Evolutionary conservation across 345 rosid species (phyloP), one percentile per base, ranked within the genome.

Genomic region (Cardiospermum halicacabum): DNA sequence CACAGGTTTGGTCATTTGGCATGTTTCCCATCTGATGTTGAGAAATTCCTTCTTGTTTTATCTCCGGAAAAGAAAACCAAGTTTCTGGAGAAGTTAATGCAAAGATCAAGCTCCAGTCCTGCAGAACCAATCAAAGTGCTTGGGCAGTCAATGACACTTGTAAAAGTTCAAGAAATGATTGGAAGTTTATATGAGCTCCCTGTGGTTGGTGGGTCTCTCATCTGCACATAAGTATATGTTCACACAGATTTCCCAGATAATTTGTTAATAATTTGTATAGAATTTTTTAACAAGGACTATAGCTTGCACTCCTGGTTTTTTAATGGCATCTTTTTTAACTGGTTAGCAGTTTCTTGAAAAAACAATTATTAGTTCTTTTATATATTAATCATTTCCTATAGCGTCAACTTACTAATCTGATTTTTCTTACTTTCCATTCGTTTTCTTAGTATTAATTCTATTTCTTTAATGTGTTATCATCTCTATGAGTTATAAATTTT

Each of bases 1-100:
- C 60, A 51, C 90, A 95, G 97, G 84, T 91, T 89, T 83, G 96
- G 97, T 78, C 99, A 89, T 80, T 72, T 89, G 69, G 95, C 96
- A 49, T 91, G 96, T 78, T 91, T 78, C 80, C 69, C 89, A 69
- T 83, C 96, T 28, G 99, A 89, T 69, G 73, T 89, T 50, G 93
- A 87, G 75, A 75, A 68, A 64, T 89, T 70, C 73, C 80, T 91
- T 78, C 83, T 81, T 75, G 89, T 84, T 54, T 79, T 95, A 71
- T 59, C 96, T 71, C 70, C 78, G 22, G 80, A 80, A 50, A 77
- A 80, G 73, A 85, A 76, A 75, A 72, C 48, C 50, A 89, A 87
- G 56, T 77, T 89, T 75, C 67, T 83, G 60, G 81, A 71, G 70
- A 91, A 76, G 71, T 53, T 91, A 51, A 73, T 72, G 66, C 68